Evolutionary conservation across 2,329 filamentous ascomycete genomes (phyloP).

Genomic region (Alternaria hordeiaustralica): DNA sequence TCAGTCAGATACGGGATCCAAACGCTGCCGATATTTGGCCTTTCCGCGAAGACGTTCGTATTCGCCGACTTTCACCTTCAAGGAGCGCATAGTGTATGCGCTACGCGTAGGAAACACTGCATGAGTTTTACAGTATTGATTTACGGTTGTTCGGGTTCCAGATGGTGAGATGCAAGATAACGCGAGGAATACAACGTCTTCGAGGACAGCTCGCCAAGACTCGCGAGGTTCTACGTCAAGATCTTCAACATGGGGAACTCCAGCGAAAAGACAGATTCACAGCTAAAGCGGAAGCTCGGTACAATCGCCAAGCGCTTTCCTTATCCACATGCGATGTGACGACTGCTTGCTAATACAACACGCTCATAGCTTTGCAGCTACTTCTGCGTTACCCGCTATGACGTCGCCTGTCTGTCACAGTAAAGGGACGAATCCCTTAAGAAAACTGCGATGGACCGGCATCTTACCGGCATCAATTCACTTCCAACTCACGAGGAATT

Average conservation of each 20-base stretch:
- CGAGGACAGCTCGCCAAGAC: not conserved
- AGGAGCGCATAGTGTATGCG: not conserved
- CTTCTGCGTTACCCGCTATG: conserved; percentile 34
- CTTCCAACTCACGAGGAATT: not conserved
- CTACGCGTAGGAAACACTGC: not conserved
- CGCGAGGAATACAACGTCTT: not conserved
- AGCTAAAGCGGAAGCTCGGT: not conserved
- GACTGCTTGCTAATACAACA: conserved; percentile 21
- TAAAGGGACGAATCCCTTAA: conserved; percentile 9
- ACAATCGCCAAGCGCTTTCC: conserved; percentile 2
- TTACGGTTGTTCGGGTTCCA: not conserved
- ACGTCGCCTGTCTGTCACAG: conserved; percentile 39
- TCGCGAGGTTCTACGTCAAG: not conserved
- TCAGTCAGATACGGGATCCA: not conserved
- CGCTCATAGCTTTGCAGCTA: conserved; percentile 3
- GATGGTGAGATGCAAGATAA: not conserved
- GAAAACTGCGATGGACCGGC: conserved; percentile 6
- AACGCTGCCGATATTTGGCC: not conserved
- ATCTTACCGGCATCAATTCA: not conserved
- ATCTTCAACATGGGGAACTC: not conserved
- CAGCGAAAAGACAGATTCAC: not conserved
- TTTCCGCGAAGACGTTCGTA: not conserved
- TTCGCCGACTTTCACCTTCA: not conserved
- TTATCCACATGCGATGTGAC: conserved; percentile 4
- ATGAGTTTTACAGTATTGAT: not conserved